Evolutionary conservation across 768 basidiomycete genomes (phyloP), one percentile per base, ranked within the genome.

Genomic region (Hypsizygus marmoreus): DNA sequence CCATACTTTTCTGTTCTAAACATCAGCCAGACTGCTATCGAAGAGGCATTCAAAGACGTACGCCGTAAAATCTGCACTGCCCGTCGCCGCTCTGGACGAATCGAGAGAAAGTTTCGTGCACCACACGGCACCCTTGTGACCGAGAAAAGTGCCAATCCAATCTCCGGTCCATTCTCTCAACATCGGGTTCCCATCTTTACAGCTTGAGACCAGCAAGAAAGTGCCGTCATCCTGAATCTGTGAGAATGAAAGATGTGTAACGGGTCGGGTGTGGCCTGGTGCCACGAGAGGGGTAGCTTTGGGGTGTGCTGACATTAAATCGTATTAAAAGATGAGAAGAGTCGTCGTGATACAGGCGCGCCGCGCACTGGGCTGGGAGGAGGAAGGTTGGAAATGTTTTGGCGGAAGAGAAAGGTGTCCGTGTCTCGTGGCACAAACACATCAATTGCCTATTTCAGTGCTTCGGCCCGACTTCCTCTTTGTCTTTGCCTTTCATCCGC

Each of bases 101-200:
- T 97, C 95, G 16, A 77, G 70, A 20, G 88, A 91, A 49, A 99
- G 81, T 69, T 97, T 95, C 39, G 90, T 89, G 54, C 89, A 85
- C 95, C 95, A 99, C 3, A 99, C 95, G 6, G 95, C 95, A 57
- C 95, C 97, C 65, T 91, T 90, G 70, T 90, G 88, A 17, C 88
- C 88, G 31, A 91, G 75, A 65, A 90, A 91, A 13, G 88, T 91
- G 28, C 97, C 97, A 63, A 97, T 90, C 97, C 97, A 99, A 68
- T 99, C 97, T 25, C 95, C 95, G 44, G 91, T 90, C 95, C 95
- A 95, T 61, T 93, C 88, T 61, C 93, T 82, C 55, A 97, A 73
- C 91, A 95, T 95, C 34, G 93, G 95, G 59, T 93, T 97, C 25
- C 97, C 97, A 76, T 98, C 97, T 71, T 98, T 99, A 76, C 97